Evolutionary conservation across 345 rosid species (phyloP), one percentile per base, ranked within the genome.

Genomic region (Conringia planisiliqua): DNA sequence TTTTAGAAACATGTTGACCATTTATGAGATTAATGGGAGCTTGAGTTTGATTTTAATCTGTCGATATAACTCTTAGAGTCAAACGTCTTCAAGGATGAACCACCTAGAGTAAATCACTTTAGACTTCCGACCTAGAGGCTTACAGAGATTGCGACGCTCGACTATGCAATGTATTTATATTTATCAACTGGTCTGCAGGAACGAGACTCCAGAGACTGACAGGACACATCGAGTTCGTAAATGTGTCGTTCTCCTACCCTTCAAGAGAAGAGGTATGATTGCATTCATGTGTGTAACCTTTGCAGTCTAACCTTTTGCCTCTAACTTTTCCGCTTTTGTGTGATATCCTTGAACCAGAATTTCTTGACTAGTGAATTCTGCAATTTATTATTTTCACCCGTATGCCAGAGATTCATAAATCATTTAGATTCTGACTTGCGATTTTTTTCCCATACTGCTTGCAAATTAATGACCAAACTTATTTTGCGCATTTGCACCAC

Each of bases 191-290:
- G 30, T 73, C 26, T 79, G 42, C 83, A 92, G 97, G 93, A 48
- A 77, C 50, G 58, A 84, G 77, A 60, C 70, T 89, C 76, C 90
- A 84, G 60, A 82, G 79, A 83, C 80, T 87, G 76, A 68, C 73
- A 70, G 96, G 96, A 52, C 82, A 62, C 56, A 71, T 92, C 22
- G 87, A 90, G 66, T 90, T 92, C 42, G 78, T 76, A 43, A 68
- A 90, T 76, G 83, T 88, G n/a, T 85, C 91, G 30, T 92, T 92
- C 68, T 65, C 65, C 77, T 92, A 92, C 80, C 80, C 90, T 65
- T 84, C 92, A 52, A 84, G 98, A 80, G 78, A 44, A 56, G 84
- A 54, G 84, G 96, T 90, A 84, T 58, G 69, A 43, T 70, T 83
- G 66, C 48, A 33, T 36, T 74, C 65, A 18, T 69, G 76, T 62